phyloP scores from a whole-genome alignment of 305 asterid genomes.

The Nicotiana rustica region DNA sequence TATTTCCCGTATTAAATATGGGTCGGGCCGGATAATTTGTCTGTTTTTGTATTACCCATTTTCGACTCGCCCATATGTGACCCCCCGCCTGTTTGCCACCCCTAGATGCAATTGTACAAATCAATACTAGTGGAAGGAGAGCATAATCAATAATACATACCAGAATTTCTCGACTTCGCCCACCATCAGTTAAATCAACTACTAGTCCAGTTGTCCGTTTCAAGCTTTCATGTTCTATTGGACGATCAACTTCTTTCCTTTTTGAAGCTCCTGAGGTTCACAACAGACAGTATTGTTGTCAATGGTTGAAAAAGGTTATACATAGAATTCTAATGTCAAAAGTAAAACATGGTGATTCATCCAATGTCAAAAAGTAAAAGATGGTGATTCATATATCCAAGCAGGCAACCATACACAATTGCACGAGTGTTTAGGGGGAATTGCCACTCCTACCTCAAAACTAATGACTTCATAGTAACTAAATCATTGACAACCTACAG shows the following conservation, averaged over 20 bases:
- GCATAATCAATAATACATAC: conserved; percentile 39
- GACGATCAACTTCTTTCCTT: conserved; percentile 58
- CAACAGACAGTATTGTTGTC: conserved; percentile 10
- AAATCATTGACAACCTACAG: conserved; percentile 26
- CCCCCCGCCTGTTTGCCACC: too few species aligned
- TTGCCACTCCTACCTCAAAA: not conserved
- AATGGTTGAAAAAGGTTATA: not conserved
- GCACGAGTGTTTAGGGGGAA: not conserved
- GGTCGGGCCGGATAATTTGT: too few species aligned
- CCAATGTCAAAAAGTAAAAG: conserved; percentile 2
- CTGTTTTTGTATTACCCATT: too few species aligned
- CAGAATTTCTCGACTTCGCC: conserved; percentile 39
- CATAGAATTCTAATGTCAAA: not conserved
- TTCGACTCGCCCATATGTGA: too few species aligned
- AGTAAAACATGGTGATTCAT: conserved; percentile 19
- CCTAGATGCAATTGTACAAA: conserved; percentile 16
- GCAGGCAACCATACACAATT: conserved; percentile 16
- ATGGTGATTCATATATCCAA: conserved; percentile 4
- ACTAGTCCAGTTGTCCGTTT: conserved; percentile 49
- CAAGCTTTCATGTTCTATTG: conserved; percentile 52
- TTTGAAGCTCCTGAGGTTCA: conserved; percentile 44
- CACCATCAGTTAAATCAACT: conserved; percentile 41
- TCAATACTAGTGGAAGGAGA: conserved; percentile 20
- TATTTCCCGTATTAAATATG: too few species aligned
- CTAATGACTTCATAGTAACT: conserved; percentile 13